A percentile compares a stretch with the other conserved stretches of the same genome.
phyloP scores from a whole-genome alignment of 2,329 filamentous ascomycete genomes.

The Aspergillus chevalieri region DNA sequence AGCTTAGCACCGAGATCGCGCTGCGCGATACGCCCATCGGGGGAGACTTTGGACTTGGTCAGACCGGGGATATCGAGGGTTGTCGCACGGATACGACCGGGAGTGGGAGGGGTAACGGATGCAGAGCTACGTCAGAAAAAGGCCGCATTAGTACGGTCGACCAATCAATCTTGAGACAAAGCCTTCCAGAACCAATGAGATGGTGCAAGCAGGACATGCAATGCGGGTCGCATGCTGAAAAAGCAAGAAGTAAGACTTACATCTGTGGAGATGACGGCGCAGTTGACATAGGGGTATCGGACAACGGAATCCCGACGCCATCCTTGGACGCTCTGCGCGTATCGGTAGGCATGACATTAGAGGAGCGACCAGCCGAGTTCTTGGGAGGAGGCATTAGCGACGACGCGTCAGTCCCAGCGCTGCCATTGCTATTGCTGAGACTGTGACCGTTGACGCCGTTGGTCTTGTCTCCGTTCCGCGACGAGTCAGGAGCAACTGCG shows the following conservation, averaged over 20 bases:
- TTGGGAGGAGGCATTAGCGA: conserved; percentile 33
- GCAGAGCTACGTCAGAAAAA: conserved; percentile 13
- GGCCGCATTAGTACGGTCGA: not conserved
- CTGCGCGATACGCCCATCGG: conserved; percentile 87
- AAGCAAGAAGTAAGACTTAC: conserved; percentile 38
- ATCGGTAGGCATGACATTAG: conserved; percentile 36
- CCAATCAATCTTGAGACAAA: not conserved
- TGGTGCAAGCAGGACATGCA: conserved; percentile 8
- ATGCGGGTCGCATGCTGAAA: conserved; percentile 7
- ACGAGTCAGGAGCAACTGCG: conserved; percentile 17
- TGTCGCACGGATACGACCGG: conserved; percentile 76
- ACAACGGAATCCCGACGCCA: conserved; percentile 50
- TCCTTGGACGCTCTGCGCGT: conserved; percentile 33
- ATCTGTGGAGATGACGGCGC: conserved; percentile 58
- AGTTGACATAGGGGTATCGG: conserved; percentile 59
- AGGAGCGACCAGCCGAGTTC: conserved; percentile 37
- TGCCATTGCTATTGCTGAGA: conserved; percentile 4
- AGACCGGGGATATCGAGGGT: conserved; percentile 95
- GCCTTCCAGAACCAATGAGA: conserved; percentile 1
- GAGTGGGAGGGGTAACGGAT: conserved; percentile 49
- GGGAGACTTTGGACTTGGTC: conserved; percentile 90
- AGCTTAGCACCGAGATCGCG: conserved; percentile 94
- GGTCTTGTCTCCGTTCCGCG: conserved; percentile 16
- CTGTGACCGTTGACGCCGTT: conserved; percentile 5
- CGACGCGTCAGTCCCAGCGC: conserved; percentile 23